Evolutionary conservation across 2,329 filamentous ascomycete species (phyloP).

Genomic region (Cladosporium sphaerospermum): DNA sequence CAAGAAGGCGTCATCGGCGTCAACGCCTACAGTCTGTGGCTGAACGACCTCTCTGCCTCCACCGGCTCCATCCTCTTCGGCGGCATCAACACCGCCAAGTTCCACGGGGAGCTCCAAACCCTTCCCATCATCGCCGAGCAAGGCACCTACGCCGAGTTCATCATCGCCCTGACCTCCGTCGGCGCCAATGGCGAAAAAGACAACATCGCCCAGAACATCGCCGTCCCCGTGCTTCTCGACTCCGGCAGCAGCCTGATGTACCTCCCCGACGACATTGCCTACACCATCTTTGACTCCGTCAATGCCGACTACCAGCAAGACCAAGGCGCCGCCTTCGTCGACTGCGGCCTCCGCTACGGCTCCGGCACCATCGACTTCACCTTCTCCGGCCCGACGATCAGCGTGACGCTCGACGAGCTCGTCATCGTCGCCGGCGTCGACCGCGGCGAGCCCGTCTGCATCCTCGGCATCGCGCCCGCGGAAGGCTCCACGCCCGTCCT

Average conservation of each 20-base stretch:
- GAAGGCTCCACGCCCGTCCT: slow-evolving; percentile 45
- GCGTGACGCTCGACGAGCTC: slow-evolving; percentile 50
- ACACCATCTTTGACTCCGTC: slow-evolving; percentile 35
- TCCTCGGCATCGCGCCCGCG: slow-evolving; percentile 48
- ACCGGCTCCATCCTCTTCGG: slow-evolving; percentile 71
- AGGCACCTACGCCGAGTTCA: slow-evolving; percentile 46
- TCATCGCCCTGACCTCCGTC: slow-evolving; percentile 47
- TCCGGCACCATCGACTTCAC: slow-evolving; percentile 50
- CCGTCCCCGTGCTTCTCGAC: slow-evolving; percentile 60
- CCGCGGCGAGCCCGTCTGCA: slow-evolving; percentile 37
- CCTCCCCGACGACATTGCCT: slow-evolving; percentile 56
- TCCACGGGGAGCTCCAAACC: slow-evolving; percentile 54
- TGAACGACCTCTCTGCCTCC: slow-evolving; percentile 53
- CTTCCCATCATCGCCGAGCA: slow-evolving; percentile 50
- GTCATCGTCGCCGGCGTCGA: slow-evolving; percentile 45
- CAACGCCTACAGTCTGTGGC: slow-evolving; percentile 64
- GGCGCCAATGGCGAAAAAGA: slow-evolving; percentile 37
- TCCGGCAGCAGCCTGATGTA: slow-evolving; percentile 69
- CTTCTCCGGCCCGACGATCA: slow-evolving; percentile 51
- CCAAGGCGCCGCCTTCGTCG: slow-evolving; percentile 44
- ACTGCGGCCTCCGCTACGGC: slow-evolving; percentile 47
- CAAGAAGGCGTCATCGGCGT: slow-evolving; percentile 55
- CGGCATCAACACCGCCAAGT: slow-evolving; percentile 73
- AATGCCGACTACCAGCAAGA: slow-evolving; percentile 36
- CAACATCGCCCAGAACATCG: slow-evolving; percentile 38